These are phyloP conservation scores for Astragalus membranaceus DNA, from an alignment of 306 rosid species.

Conservation along the genomic window DNA sequence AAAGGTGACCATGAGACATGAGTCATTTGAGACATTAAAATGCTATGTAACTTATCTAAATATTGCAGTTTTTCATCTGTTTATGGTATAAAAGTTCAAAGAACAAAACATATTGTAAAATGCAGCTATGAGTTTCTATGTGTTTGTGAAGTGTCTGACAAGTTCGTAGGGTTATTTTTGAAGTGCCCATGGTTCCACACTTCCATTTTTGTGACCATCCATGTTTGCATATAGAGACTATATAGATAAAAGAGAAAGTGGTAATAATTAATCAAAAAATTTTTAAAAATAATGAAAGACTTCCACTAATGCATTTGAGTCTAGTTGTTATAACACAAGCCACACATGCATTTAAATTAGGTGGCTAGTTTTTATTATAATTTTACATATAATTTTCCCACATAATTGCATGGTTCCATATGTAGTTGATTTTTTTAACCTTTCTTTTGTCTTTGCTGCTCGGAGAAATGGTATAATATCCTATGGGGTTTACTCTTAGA, in stretches of 20 bases:
- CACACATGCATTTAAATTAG: neutral
- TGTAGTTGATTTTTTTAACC: neutral
- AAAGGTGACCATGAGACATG: neutral
- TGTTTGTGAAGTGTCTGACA: neutral
- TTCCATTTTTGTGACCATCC: neutral
- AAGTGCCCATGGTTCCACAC: neutral
- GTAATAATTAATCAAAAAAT: neutral
- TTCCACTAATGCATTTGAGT: neutral
- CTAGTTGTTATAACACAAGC: neutral
- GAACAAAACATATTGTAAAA: neutral
- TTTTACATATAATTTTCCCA: neutral
- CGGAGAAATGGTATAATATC: neutral
- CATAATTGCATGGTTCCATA: neutral
- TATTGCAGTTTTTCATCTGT: neutral
- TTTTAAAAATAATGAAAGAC: neutral
- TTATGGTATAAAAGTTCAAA: neutral
- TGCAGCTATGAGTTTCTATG: neutral
- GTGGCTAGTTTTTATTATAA: neutral
- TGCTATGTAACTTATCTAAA: neutral
- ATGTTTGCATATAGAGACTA: neutral
- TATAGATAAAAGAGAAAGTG: constrained; percentile 1
- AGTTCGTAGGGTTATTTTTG: neutral
- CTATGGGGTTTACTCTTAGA: neutral
- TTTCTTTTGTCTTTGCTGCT: neutral
- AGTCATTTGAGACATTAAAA: neutral